Conservation (phyloP, 805 yeast species). For the Cyberlindnera maritima region DNA sequence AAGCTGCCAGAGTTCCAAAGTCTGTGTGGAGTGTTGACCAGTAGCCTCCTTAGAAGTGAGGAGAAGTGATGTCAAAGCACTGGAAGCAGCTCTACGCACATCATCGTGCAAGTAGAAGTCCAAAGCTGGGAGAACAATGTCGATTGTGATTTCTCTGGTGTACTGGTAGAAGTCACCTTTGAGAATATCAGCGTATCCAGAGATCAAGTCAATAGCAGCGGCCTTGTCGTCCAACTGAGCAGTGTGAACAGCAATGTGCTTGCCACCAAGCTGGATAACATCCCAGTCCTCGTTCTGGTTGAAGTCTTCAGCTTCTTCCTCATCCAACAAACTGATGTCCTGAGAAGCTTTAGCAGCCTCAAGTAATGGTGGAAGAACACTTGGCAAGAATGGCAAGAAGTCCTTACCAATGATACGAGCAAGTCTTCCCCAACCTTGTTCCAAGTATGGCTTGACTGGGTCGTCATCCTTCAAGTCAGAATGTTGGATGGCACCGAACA, state of each 20-base stretch:
- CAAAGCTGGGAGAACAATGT: constrained; percentile 82
- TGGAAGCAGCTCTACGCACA: constrained; percentile 88
- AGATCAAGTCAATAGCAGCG: constrained; percentile 82
- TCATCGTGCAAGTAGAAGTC: constrained; percentile 93
- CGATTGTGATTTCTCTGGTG: constrained; percentile 72
- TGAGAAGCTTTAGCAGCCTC: constrained; percentile 86
- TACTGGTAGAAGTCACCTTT: constrained; percentile 81
- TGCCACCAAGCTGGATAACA: constrained; percentile 85
- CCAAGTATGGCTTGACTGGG: constrained; percentile 81
- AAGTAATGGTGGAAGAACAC: constrained; percentile 86
- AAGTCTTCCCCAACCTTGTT: constrained; percentile 94
- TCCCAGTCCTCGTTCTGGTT: constrained; percentile 93
- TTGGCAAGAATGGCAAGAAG: constrained; percentile 78
- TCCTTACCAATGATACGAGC: constrained; percentile 84
- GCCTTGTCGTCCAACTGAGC: constrained; percentile 93
- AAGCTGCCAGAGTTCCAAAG: constrained; percentile 67
- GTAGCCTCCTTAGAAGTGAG: constrained; percentile 53
- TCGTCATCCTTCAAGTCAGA: constrained; percentile 64
- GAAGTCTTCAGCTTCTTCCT: constrained; percentile 81
- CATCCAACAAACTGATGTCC: constrained; percentile 83
- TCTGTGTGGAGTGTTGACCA: constrained; percentile 51
- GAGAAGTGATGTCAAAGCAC: constrained; percentile 75
- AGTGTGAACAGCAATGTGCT: constrained; percentile 91
- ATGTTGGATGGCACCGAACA: constrained; percentile 71
- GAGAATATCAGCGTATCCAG: constrained; percentile 80